Percentiles rank a stretch among this genome's conserved stretches.
These are phyloP conservation scores for Cladosporium phlei DNA, from an alignment of 2,329 filamentous ascomycete genomes.

Conservation along the genomic window DNA sequence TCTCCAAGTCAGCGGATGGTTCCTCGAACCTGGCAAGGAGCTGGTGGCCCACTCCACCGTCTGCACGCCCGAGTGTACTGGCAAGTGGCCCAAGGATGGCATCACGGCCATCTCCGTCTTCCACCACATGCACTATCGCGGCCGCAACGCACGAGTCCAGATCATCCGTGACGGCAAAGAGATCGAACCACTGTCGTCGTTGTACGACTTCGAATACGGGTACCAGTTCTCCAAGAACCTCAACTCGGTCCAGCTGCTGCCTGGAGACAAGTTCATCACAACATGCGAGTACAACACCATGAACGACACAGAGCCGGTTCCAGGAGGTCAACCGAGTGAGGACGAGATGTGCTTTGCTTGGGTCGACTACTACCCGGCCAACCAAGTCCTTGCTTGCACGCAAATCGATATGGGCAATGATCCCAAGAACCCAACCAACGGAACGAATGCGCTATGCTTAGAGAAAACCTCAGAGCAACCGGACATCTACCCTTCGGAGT, in stretches of 20 bases:
- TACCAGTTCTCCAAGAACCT: constrained; percentile 20
- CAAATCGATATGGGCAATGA: constrained; percentile 14
- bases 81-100: constrained; percentile 16
- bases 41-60: constrained; percentile 16
- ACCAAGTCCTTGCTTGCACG: constrained; percentile 18
- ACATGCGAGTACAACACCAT: constrained; percentile 20
- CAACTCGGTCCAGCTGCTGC: constrained; percentile 17
- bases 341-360: constrained; percentile 21
- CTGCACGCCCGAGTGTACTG: constrained; percentile 21
- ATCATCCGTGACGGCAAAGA: constrained; percentile 19
- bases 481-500: constrained; percentile 9
- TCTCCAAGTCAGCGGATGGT: constrained; percentile 17
- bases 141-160: constrained; percentile 17
- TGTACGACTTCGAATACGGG: constrained; percentile 19
- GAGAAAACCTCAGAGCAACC: constrained; percentile 9
- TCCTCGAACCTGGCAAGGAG: constrained; percentile 17
- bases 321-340: constrained; percentile 17
- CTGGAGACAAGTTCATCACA: constrained; percentile 19
- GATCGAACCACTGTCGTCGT: constrained; percentile 16
- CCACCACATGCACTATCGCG: constrained; percentile 20
- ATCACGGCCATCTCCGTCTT: constrained; percentile 20
- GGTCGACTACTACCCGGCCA: constrained; percentile 20
- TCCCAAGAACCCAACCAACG: constrained; percentile 10
- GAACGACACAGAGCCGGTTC: constrained; percentile 18
- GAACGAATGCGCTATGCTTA: constrained; percentile 16